phyloP scores from a whole-genome alignment of 2,329 filamentous ascomycete genomes.

The Cladophialophora yegresii region DNA sequence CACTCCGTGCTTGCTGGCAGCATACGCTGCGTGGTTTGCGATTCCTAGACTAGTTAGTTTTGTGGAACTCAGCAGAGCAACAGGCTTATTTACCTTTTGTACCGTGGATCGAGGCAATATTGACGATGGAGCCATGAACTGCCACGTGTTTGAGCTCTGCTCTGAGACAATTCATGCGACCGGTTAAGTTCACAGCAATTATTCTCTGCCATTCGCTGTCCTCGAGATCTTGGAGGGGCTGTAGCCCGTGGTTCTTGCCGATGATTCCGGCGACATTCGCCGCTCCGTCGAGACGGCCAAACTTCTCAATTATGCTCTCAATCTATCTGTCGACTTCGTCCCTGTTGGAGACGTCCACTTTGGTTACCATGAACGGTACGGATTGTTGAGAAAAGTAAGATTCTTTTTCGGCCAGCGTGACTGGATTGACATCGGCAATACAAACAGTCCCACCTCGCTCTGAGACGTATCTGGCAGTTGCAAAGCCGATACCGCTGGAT shows the following conservation, averaged over 20 bases:
- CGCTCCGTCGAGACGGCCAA: not conserved
- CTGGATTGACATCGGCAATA: too few relatives aligned
- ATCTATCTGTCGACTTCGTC: constrained; percentile 1
- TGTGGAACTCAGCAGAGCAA: not conserved
- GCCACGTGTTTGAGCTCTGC: not conserved
- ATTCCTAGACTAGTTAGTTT: not conserved
- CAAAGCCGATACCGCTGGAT: too few relatives aligned
- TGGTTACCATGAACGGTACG: not conserved
- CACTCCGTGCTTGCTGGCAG: not conserved
- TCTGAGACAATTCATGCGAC: not conserved
- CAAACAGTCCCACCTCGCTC: too few relatives aligned
- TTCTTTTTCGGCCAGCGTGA: too few relatives aligned
- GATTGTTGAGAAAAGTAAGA: too few relatives aligned
- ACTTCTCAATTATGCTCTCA: not conserved
- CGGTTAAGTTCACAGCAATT: constrained; percentile 1
- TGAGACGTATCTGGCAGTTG: too few relatives aligned
- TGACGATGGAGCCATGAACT: not conserved
- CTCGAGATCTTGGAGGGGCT: not conserved
- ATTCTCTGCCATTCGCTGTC: not conserved
- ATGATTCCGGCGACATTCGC: not conserved
- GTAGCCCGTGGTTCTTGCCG: not conserved
- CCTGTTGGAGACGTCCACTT: not conserved
- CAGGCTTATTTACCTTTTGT: not conserved
- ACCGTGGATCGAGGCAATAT: not conserved
- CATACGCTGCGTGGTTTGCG: not conserved